Evolutionary conservation across 2,329 filamentous ascomycete genomes (phyloP).

Genomic region (Neocatenulostroma microsporum): DNA sequence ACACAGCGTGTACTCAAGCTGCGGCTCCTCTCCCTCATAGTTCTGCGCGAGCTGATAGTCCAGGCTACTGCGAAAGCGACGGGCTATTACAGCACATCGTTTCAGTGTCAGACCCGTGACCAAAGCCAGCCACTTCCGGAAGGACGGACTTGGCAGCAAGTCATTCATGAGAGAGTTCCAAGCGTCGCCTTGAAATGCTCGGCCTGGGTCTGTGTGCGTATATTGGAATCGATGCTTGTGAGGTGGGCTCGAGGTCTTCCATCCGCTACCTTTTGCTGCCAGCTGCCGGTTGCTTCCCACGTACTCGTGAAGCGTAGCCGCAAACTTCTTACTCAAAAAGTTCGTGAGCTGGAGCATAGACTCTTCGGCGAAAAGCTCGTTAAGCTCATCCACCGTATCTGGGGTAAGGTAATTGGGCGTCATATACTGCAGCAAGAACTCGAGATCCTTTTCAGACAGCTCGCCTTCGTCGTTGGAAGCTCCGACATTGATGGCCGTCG

Average conservation of each 20-base stretch:
- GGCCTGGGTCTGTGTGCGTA: constrained; percentile 52
- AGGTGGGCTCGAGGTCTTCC: constrained; percentile 61
- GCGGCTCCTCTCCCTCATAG: constrained; percentile 62
- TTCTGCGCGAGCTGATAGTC: constrained; percentile 93
- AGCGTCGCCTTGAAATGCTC: too few species aligned
- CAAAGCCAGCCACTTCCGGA: constrained; percentile 81
- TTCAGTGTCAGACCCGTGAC: constrained; percentile 69
- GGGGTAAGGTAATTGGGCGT: constrained; percentile 85
- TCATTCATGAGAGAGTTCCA: constrained; percentile 76
- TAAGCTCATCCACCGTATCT: constrained; percentile 76
- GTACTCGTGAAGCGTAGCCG: constrained; percentile 60
- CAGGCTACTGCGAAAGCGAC: constrained; percentile 74
- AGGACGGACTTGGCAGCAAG: constrained; percentile 74
- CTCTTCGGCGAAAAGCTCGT: constrained; percentile 70
- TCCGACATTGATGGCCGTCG: too few species aligned
- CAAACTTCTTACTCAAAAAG: constrained; percentile 73
- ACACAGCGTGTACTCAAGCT: constrained; percentile 78
- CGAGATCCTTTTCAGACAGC: constrained; percentile 71
- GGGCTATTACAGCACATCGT: constrained; percentile 68
- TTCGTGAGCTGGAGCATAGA: constrained; percentile 78
- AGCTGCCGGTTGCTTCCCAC: constrained; percentile 59
- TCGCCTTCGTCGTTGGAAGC: constrained; percentile 51
- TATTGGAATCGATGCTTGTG: constrained; percentile 95
- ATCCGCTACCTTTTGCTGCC: constrained; percentile 38
- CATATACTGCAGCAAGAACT: constrained; percentile 86